Base-by-base conservation (phyloP, 2,329 filamentous ascomycete species). In the Xylaria digitata region DNA sequence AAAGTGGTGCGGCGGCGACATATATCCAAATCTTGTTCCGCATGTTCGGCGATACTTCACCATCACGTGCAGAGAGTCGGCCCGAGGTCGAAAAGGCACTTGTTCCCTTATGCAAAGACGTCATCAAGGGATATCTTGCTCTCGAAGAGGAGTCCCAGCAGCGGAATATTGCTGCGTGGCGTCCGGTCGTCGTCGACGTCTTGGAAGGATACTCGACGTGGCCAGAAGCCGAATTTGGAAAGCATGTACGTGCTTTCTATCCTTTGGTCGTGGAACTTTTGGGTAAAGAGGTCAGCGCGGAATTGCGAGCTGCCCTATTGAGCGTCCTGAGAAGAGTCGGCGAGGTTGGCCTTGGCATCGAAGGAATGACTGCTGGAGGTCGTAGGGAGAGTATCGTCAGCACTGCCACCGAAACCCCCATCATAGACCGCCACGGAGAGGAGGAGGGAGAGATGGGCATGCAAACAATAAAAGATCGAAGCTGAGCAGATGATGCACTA, bases 91-190 rank as follows among this genome's bases (percentile, higher is more conserved):
- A 99, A 81, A 90, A 90, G 46, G 96, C 96, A 1, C 85, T 99
- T 30, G 92, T 99, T 30, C 96, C 96, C 65, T 87, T 99, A 3
- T 99, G 96, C 82, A 93, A 92, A 75, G 96, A 99, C 78, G 97
- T 99, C 70, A 91, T 99, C 68, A 87, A 89, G 43, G 91, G 90
- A 15, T 99, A 97, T 79, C 89, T 93, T 11, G 84, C 86, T 3
- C 89, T 99, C 2, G 96, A 98, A 76, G 94, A 97, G 78, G 96
- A 99, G 76, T 96, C 93, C 32, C 96, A 99, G 80, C 94, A 98
- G 77, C 87, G 96, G 63, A 99, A 99, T 79, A 97, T 99, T 62
- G 88, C 96, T 30, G 97, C 96, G 0, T 99, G 96, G 96, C 87
- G 96, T 19, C 96, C 96, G 0, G 96, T 99, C 0, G 96, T 99